phyloP scores from a whole-genome alignment of 345 rosid genomes.

The Anacardium occidentale region DNA sequence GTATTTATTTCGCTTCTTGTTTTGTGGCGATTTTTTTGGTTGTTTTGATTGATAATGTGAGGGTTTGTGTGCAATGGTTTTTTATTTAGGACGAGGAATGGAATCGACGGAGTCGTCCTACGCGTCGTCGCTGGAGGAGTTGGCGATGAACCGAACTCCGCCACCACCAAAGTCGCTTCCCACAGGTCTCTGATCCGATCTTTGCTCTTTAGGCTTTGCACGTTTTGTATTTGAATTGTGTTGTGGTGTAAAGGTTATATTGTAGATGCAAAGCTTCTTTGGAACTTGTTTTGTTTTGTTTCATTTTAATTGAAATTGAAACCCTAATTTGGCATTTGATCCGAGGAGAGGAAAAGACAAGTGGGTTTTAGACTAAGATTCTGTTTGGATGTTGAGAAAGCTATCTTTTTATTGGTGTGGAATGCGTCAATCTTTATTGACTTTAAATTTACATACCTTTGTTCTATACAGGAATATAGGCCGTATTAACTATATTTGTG shows the following conservation, averaged over 20 bases:
- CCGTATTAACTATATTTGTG: neutral
- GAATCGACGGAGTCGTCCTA: slow-evolving; percentile 88
- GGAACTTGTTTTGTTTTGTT: neutral
- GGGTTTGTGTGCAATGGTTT: neutral
- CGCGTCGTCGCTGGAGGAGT: slow-evolving; percentile 71
- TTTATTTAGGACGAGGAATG: slow-evolving; percentile 37
- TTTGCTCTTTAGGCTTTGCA: neutral
- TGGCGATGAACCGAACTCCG: slow-evolving; percentile 54
- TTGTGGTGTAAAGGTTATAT: neutral
- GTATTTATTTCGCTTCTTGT: neutral
- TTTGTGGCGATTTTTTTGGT: neutral
- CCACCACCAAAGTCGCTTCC: slow-evolving; percentile 66
- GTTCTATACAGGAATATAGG: neutral
- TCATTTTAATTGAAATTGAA: neutral
- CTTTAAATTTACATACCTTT: neutral
- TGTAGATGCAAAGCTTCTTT: neutral
- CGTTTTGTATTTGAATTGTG: neutral
- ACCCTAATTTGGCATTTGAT: neutral
- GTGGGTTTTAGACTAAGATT: neutral
- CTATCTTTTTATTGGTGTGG: neutral
- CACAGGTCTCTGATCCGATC: slow-evolving; percentile 63
- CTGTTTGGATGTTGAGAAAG: neutral
- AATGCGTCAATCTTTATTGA: neutral
- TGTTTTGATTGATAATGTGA: slow-evolving; percentile 12
- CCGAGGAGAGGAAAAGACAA: neutral